phyloP scores from a whole-genome alignment of 1,284 basidiomycete species.

The Ustilago curta region DNA sequence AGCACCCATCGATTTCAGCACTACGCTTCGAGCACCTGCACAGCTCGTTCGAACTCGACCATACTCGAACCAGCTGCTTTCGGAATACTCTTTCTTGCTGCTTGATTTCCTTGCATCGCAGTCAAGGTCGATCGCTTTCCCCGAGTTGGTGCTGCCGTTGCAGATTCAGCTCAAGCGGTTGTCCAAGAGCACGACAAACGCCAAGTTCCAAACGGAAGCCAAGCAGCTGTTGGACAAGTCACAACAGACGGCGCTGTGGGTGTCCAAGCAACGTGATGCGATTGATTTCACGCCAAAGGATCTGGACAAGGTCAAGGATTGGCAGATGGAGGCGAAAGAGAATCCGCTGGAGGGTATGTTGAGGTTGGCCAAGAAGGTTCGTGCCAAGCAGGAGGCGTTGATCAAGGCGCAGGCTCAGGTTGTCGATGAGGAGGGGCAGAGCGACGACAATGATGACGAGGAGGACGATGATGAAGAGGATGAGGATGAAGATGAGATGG shows the following conservation, averaged over 20 bases:
- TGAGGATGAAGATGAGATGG: conserved; percentile 36
- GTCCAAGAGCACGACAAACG: conserved; percentile 56
- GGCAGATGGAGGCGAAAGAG: conserved; percentile 48
- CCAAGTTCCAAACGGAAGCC: conserved; percentile 54
- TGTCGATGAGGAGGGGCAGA: conserved; percentile 47
- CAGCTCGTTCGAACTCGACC: conserved; percentile 90
- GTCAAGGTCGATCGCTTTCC: conserved; percentile 78
- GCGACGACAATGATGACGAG: conserved; percentile 39
- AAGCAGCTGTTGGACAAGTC: conserved; percentile 63
- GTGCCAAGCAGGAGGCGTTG: conserved; percentile 63
- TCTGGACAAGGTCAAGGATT: conserved; percentile 49
- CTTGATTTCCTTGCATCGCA: conserved; percentile 79
- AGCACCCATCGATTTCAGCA: conserved; percentile 88
- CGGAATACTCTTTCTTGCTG: conserved; percentile 83
- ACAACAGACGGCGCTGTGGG: conserved; percentile 57
- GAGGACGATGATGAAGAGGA: conserved; percentile 31
- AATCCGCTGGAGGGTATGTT: conserved; percentile 62
- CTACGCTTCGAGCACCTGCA: conserved; percentile 85
- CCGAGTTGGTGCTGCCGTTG: conserved; percentile 89
- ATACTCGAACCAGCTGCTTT: conserved; percentile 84
- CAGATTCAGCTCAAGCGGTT: conserved; percentile 72
- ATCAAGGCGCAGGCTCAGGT: conserved; percentile 57
- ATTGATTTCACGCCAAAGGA: conserved; percentile 67
- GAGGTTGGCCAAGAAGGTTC: conserved; percentile 64
- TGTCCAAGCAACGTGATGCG: conserved; percentile 52